Evolutionary conservation across 2,329 filamentous ascomycete species (phyloP).

Genomic region (Xylariaceae sp.): DNA sequence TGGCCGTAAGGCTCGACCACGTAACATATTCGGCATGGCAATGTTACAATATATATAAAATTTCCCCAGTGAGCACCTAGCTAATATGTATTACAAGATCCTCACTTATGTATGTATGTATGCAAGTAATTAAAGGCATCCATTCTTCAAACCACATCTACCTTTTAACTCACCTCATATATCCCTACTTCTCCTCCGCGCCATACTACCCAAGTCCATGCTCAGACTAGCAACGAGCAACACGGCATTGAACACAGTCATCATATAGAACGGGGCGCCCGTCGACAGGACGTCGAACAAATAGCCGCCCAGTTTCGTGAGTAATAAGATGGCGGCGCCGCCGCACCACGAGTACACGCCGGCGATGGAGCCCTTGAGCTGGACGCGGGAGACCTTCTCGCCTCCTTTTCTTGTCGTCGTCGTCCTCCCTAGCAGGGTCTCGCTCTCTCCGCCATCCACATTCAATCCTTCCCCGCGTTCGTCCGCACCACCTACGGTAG

Average conservation of each 20-base stretch:
- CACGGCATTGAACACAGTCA: conserved; percentile 84
- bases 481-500: background rate
- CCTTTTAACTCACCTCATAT: too few relatives aligned
- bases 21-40: too few relatives aligned
- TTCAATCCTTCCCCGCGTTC: conserved; percentile 15
- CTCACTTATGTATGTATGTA: too few relatives aligned
- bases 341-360: conserved; percentile 93
- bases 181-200: background rate
- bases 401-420: conserved; percentile 21
- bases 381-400: conserved; percentile 53
- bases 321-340: conserved; percentile 84
- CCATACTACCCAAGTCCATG: conserved; percentile 51
- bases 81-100: too few relatives aligned
- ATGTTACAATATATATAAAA: background rate
- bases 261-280: conserved; percentile 91
- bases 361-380: conserved; percentile 90
- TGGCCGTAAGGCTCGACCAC: too few relatives aligned
- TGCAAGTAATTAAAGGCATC: too few relatives aligned
- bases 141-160: background rate
- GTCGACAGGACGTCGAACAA: conserved; percentile 79
- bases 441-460: conserved; percentile 39
- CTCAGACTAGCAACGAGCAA: conserved; percentile 65
- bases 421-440: conserved; percentile 46
- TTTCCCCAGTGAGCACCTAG: too few relatives aligned
- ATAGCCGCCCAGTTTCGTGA: conserved; percentile 89